Evolutionary conservation across 495 filamentous ascomycete species (phyloP).

Genomic region (Collariella sp.): DNA sequence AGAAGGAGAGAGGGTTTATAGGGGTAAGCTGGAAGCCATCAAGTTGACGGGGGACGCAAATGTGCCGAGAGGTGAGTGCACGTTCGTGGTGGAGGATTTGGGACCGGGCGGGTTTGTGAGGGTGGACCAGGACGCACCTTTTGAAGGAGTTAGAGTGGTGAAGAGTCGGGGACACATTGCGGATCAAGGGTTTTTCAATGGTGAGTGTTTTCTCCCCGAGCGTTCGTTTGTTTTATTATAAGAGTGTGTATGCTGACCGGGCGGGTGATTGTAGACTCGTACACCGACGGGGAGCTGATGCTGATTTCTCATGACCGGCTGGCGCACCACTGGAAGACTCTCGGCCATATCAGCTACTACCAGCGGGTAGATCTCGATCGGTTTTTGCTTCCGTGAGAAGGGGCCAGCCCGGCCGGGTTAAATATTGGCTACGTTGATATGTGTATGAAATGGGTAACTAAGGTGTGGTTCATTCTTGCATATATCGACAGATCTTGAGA

Average conservation of each 20-base stretch:
- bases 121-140: slow-evolving; percentile 50
- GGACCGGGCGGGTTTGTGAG: slow-evolving; percentile 47
- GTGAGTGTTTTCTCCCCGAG: slow-evolving; percentile 39
- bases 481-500: too few species aligned
- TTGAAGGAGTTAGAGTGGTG: slow-evolving; percentile 68
- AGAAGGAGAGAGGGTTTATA: slow-evolving; percentile 35
- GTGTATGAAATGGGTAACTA: too few species aligned
- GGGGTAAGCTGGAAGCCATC: slow-evolving; percentile 63
- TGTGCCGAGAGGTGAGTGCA: slow-evolving; percentile 74
- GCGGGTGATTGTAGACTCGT: slow-evolving; percentile 49
- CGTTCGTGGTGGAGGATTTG: slow-evolving; percentile 71
- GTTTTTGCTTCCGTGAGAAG: slow-evolving; percentile 26
- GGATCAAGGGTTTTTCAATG: slow-evolving; percentile 53
- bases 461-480: too few species aligned
- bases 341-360: slow-evolving; percentile 75
- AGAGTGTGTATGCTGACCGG: not conserved
- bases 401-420: not conserved
- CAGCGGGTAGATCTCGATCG: slow-evolving; percentile 68
- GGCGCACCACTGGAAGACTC: slow-evolving; percentile 73
- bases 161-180: slow-evolving; percentile 71
- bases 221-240: not conserved
- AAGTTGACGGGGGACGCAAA: slow-evolving; percentile 90
- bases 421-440: too few species aligned
- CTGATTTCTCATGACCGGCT: slow-evolving; percentile 67
- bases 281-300: slow-evolving; percentile 65